Evolutionary conservation across 2,329 filamentous ascomycete genomes (phyloP).

Genomic region (Chrysosporium keratinophilum): DNA sequence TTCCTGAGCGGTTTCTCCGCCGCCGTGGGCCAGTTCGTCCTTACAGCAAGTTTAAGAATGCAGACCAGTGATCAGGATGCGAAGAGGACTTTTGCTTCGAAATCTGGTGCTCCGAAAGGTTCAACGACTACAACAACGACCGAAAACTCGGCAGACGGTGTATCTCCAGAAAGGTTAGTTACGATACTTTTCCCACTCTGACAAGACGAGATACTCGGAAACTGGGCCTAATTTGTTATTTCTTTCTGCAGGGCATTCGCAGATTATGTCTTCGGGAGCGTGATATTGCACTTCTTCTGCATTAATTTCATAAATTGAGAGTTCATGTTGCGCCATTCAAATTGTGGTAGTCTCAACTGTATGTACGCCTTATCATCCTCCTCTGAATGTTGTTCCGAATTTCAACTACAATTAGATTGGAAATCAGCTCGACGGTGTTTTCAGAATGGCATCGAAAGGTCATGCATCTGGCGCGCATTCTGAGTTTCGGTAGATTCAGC

Average conservation of each 20-base stretch:
- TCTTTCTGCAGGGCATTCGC: slow-evolving; percentile 65
- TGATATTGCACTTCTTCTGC: slow-evolving; percentile 97
- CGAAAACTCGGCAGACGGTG: slow-evolving; percentile 4
- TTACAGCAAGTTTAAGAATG: slow-evolving; percentile 81
- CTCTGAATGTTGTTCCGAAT: background rate
- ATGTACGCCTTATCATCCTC: background rate
- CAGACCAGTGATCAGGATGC: slow-evolving; percentile 59
- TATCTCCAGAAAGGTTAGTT: slow-evolving; percentile 35
- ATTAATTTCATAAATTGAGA: slow-evolving; percentile 97
- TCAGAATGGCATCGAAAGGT: background rate
- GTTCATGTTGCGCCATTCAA: background rate
- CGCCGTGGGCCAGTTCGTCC: slow-evolving; percentile 92
- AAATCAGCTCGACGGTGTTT: background rate
- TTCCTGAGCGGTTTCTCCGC: slow-evolving; percentile 92
- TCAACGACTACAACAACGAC: slow-evolving; percentile 15
- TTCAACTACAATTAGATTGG: background rate
- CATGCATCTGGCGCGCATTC: background rate
- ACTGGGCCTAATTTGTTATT: slow-evolving; percentile 11
- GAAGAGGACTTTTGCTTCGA: slow-evolving; percentile 47
- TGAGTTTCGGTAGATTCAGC: background rate
- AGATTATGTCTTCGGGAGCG: slow-evolving; percentile 86
- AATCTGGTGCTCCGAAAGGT: slow-evolving; percentile 20
- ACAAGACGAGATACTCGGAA: background rate
- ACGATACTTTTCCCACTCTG: background rate
- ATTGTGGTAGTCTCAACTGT: slow-evolving; percentile 10